Conservation (phyloP, 495 filamentous ascomycete species). For the Glutinoglossum americanum region DNA sequence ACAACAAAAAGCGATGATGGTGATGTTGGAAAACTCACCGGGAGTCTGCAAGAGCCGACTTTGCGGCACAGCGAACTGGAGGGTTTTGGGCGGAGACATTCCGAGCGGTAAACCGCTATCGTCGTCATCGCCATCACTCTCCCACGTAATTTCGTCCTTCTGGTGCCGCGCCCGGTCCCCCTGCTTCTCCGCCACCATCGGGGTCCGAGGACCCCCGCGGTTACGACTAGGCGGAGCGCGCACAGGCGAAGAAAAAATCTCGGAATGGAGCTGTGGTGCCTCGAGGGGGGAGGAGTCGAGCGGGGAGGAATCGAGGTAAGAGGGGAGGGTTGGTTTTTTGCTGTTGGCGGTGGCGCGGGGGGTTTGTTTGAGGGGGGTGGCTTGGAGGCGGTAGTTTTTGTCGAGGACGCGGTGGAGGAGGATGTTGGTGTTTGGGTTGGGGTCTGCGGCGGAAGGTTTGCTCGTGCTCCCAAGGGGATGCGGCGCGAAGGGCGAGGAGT, state of each 20-base stretch:
- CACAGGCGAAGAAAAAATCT: slow-evolving; percentile 62
- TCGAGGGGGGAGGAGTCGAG: slow-evolving; percentile 59
- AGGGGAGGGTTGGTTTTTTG: background rate
- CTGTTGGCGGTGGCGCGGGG: background rate
- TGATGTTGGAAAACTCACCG: slow-evolving; percentile 28
- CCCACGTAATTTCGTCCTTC: slow-evolving; percentile 28
- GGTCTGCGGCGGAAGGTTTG: slow-evolving; percentile 9
- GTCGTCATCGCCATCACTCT: slow-evolving; percentile 35
- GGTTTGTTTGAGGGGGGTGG: slow-evolving; percentile 48
- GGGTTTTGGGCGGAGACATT: slow-evolving; percentile 86
- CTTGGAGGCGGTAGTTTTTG: slow-evolving; percentile 83
- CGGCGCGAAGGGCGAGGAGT: background rate
- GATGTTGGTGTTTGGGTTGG: slow-evolving; percentile 26
- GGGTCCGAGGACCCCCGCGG: background rate
- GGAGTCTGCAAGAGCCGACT: slow-evolving; percentile 78
- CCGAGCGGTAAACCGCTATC: slow-evolving; percentile 38
- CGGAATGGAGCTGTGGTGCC: slow-evolving; percentile 61
- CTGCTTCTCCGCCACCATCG: background rate
- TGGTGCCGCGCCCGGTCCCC: slow-evolving; percentile 12
- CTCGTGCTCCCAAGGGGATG: background rate
- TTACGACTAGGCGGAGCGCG: background rate
- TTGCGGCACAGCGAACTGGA: slow-evolving; percentile 85
- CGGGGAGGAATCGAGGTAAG: slow-evolving; percentile 22
- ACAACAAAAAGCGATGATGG: background rate
- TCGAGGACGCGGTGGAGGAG: slow-evolving; percentile 75